phyloP scores from a whole-genome alignment of 768 basidiomycete genomes.

The Collybiopsis luxurians region DNA sequence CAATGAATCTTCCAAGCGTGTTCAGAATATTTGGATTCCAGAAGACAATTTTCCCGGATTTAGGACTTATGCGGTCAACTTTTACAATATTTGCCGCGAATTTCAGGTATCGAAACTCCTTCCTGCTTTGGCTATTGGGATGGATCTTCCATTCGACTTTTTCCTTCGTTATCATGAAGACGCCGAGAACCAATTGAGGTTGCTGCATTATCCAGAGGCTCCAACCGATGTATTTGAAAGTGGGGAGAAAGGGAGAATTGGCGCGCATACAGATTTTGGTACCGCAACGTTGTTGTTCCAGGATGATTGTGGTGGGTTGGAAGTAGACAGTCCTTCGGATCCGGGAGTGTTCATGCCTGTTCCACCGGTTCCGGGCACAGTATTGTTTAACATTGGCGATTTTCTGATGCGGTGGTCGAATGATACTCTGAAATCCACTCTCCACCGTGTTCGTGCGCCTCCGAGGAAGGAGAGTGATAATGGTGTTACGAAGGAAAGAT shows the following conservation, averaged over 20 bases:
- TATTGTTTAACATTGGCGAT: slow-evolving; percentile 34
- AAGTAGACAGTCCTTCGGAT: slow-evolving; percentile 37
- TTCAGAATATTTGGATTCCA: slow-evolving; percentile 37
- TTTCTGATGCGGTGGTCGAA: slow-evolving; percentile 31
- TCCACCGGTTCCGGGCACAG: slow-evolving; percentile 25
- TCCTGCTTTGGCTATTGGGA: slow-evolving; percentile 31
- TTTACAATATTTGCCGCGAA: slow-evolving; percentile 31
- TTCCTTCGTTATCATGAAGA: slow-evolving; percentile 26
- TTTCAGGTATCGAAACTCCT: slow-evolving; percentile 29
- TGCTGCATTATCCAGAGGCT: slow-evolving; percentile 38
- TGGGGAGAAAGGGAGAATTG: slow-evolving; percentile 29
- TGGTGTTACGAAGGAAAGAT: slow-evolving; percentile 33
- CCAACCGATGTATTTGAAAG: slow-evolving; percentile 21
- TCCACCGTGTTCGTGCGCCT: slow-evolving; percentile 34
- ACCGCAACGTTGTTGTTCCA: slow-evolving; percentile 44
- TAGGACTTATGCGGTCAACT: slow-evolving; percentile 28
- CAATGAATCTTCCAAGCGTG: slow-evolving; percentile 20
- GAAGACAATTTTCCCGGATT: slow-evolving; percentile 35
- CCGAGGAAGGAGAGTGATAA: slow-evolving; percentile 11
- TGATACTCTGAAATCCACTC: slow-evolving; percentile 27
- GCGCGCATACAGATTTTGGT: slow-evolving; percentile 39
- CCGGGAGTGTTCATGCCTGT: slow-evolving; percentile 29
- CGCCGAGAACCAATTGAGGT: slow-evolving; percentile 34
- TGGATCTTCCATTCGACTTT: slow-evolving; percentile 27
- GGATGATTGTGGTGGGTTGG: slow-evolving; percentile 42